phyloP scores from a whole-genome alignment of 306 rosid species.

The Lathyrus oleraceus region DNA sequence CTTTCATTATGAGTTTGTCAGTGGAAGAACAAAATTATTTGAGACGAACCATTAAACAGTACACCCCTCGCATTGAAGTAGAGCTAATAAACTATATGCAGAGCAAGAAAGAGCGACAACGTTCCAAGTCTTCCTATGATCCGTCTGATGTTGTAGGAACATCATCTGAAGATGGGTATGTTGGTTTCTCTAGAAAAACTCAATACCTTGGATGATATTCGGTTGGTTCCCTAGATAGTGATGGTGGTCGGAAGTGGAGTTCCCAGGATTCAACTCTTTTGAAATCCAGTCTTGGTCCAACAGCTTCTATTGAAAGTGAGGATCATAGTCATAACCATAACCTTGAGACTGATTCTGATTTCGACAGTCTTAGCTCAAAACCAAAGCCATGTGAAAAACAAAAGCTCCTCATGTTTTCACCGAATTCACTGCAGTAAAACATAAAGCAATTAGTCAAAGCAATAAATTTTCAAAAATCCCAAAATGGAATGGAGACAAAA shows the following conservation, averaged over 20 bases:
- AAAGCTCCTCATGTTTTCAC: too few relatives aligned
- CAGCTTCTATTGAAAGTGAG: conserved; percentile 60
- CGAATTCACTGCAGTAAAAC: too few relatives aligned
- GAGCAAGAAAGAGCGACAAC: conserved; percentile 91
- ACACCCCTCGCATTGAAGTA: conserved; percentile 98
- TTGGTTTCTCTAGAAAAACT: conserved; percentile 71
- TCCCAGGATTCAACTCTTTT: conserved; percentile 72
- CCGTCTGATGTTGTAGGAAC: conserved; percentile 95
- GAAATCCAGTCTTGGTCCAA: conserved; percentile 57
- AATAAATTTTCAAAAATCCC: too few relatives aligned
- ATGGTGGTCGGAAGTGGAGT: conserved; percentile 90
- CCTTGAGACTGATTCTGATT: conserved; percentile 58
- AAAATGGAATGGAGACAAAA: too few relatives aligned
- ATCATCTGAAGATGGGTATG: conserved; percentile 92
- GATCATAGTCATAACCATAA: conserved; percentile 53
- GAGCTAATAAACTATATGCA: conserved; percentile 92
- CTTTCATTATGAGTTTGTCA: conserved; percentile 87
- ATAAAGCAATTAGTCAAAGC: too few relatives aligned
- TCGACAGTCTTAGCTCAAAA: conserved; percentile 50
- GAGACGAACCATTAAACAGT: conserved; percentile 94
- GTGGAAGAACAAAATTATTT: conserved; percentile 96
- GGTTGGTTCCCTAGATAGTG: conserved; percentile 86
- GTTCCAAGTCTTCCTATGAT: too few relatives aligned
- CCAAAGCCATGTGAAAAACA: too few relatives aligned
- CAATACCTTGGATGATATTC: conserved; percentile 77